A percentile compares a stretch with the other conserved stretches of the same genome.
phyloP scores from a whole-genome alignment of 2,329 filamentous ascomycete genomes.

The Chalaropsis thielavioides region DNA sequence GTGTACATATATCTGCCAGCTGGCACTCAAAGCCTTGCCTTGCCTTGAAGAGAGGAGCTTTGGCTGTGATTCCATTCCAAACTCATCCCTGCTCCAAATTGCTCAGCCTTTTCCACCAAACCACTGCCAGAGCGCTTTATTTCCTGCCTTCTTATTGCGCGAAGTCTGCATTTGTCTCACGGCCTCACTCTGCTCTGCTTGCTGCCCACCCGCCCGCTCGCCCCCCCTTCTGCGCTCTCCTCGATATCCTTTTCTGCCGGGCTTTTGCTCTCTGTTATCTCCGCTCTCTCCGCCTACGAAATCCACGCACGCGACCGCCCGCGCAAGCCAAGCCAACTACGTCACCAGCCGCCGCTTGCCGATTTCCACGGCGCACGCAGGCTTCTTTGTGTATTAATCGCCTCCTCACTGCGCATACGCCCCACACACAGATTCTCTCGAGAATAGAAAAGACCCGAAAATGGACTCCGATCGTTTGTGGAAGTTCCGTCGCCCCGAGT shows the following conservation, averaged over 20 bases:
- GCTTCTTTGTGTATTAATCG: not conserved
- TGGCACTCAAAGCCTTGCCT: not conserved
- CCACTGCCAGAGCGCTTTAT: slow-evolving; percentile 1
- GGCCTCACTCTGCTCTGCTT: not conserved
- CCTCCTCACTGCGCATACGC: not conserved
- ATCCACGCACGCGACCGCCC: slow-evolving; percentile 2
- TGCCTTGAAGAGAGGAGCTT: too few species aligned
- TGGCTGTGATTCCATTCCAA: not conserved
- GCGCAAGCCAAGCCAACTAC: slow-evolving; percentile 9
- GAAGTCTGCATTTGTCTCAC: not conserved
- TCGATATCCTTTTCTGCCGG: not conserved
- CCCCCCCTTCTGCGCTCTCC: not conserved
- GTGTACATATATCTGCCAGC: not conserved
- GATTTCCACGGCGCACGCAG: not conserved
- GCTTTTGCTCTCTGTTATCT: not conserved
- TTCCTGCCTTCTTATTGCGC: not conserved
- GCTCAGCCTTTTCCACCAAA: slow-evolving; percentile 9
- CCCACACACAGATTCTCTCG: not conserved
- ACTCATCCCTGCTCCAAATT: slow-evolving; percentile 10
- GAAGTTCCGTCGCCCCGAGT: slow-evolving; percentile 52
- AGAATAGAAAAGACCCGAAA: not conserved
- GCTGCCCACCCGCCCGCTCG: not conserved
- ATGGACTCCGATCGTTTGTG: slow-evolving; percentile 54
- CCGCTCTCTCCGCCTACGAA: slow-evolving; percentile 4
- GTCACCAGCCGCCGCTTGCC: slow-evolving; percentile 6